Evolutionary conservation across 768 basidiomycete species (phyloP).

Genomic region (Dictyophora rubrovolvata): DNA sequence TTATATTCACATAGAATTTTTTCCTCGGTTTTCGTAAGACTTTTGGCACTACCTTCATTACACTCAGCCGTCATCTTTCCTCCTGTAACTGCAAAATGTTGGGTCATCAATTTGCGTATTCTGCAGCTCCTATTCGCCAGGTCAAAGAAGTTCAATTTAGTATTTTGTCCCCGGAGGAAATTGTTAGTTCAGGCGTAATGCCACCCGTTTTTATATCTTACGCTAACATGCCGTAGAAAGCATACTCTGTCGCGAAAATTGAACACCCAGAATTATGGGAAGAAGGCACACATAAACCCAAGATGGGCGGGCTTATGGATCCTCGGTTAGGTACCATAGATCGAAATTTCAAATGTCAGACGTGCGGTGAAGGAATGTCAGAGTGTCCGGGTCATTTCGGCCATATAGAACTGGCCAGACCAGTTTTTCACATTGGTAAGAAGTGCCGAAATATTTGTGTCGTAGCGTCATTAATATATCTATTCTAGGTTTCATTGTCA

Average conservation of each 20-base stretch:
- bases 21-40: background rate
- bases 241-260: conserved; percentile 95
- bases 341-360: conserved; percentile 97
- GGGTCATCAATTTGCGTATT: conserved; percentile 85
- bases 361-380: conserved; percentile 99
- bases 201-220: conserved; percentile 3
- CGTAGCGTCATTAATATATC: background rate
- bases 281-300: conserved; percentile 81
- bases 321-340: conserved; percentile 97
- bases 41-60: background rate
- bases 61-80: background rate
- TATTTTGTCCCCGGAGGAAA: conserved; percentile 97
- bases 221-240: conserved; percentile 58
- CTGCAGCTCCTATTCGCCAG: conserved; percentile 88
- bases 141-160: conserved; percentile 98
- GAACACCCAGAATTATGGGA: conserved; percentile 99
- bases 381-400: conserved; percentile 99
- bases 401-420: conserved; percentile 91
- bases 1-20: background rate
- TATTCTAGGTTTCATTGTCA: conserved; percentile 77
- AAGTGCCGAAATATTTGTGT: background rate
- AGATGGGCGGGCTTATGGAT: conserved; percentile 93
- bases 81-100: conserved; percentile 39
- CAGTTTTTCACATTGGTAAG: conserved; percentile 94
- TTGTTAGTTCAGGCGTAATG: conserved; percentile 46